Evolutionary conservation across 2,329 filamentous ascomycete species (phyloP), one percentile per base, ranked within the genome.

Genomic region (Xylariaceae sp.): DNA sequence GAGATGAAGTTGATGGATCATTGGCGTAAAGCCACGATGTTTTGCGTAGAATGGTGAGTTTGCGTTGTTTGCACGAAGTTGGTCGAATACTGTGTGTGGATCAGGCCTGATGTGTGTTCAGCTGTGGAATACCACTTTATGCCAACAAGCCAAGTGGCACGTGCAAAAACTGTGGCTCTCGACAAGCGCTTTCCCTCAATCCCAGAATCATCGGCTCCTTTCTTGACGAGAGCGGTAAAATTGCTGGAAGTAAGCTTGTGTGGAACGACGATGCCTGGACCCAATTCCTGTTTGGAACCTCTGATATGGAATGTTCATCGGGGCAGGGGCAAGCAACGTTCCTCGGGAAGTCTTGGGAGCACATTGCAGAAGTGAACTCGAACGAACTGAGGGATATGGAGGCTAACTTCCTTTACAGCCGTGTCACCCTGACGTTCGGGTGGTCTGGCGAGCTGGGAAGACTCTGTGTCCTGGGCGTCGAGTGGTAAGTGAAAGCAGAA

Each of bases 371-470:
- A 4, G 53, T 65, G 36, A 57, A 58, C 9, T 42, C 54, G 0
- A 63, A 69, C 9, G 60, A 63, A 13, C 44, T 78, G n/a, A 61
- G 61, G 38, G 62, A 65, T 30, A 53, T 79, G 4, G 72, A 80
- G 47, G 66, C 72, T 45, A 60, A 70, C 3, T 50, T 79, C 33
- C 37, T 71, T 11, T 77, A 71, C 46, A 56, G 73, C 34, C 64
- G 75, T 12, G 50, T 77, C 7, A 76, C 69, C 12, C 46, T 81
- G 49, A 64, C 70, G 4, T 76, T 81, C 52, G 76, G 72, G 1
- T 73, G 76, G 70, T 65, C 63, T 13, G 55, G 62, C 14, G 38
- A 60, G 43, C 48, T 64, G 16, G 60, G 59, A 26, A 62, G 59
- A 39, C 43, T 70, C 5, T 65, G 59, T 40, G 56, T 70, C 18